phyloP scores from a whole-genome alignment of 1,139 yeast genomes.

The Scheffersomyces segobiensis region DNA sequence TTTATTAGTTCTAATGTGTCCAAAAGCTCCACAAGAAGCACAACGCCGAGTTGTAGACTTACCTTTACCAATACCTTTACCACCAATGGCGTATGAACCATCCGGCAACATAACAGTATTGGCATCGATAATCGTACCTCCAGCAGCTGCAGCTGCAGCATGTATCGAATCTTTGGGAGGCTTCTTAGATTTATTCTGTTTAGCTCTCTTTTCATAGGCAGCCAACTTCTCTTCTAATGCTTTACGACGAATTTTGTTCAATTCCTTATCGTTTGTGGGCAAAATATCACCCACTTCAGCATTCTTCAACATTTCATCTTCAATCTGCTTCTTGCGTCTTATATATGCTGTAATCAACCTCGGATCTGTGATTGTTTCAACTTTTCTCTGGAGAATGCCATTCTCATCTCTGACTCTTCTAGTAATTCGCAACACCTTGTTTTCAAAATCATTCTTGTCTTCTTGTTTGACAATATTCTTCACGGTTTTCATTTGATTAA shows the following conservation, averaged over 20 bases:
- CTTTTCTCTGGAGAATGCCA: conserved; percentile 81
- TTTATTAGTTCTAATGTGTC: conserved; percentile 90
- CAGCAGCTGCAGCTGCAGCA: conserved; percentile 53
- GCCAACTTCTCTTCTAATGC: conserved; percentile 84
- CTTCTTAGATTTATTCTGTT: conserved; percentile 44
- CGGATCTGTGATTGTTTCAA: conserved; percentile 80
- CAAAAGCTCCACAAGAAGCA: conserved; percentile 93
- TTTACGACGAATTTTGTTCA: conserved; percentile 75
- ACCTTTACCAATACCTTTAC: conserved; percentile 70
- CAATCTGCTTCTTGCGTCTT: conserved; percentile 72
- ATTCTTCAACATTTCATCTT: conserved; percentile 59
- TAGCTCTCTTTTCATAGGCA: conserved; percentile 69
- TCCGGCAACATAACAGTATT: conserved; percentile 47
- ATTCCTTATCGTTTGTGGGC: conserved; percentile 84
- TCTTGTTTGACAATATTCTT: conserved; percentile 36
- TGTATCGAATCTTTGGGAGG: conserved; percentile 39
- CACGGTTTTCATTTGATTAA: conserved; percentile 34
- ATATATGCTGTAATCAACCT: conserved; percentile 85
- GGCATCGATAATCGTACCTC: conserved; percentile 43
- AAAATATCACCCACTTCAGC: conserved; percentile 68
- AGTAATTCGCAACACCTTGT: conserved; percentile 68
- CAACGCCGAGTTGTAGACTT: conserved; percentile 84
- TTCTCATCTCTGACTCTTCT: conserved; percentile 81
- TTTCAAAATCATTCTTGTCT: conserved; percentile 31
- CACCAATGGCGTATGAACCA: conserved; percentile 51